Evolutionary conservation across 805 yeast species (phyloP), one percentile per base, ranked within the genome.

Genomic region (Torulaspora maleeae): DNA sequence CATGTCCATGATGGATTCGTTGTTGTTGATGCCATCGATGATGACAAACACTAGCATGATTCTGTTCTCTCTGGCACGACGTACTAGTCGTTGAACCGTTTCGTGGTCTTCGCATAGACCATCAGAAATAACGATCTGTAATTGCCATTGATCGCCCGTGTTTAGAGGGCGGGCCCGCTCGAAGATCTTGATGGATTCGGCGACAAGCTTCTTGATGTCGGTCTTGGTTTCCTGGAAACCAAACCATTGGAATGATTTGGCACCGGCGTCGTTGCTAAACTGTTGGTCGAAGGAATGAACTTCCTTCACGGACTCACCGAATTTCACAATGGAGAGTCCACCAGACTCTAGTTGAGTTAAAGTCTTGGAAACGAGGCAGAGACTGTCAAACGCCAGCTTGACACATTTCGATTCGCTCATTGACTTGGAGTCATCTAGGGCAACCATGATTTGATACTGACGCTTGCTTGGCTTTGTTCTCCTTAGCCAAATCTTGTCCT

Each of bases 21-120:
- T 81, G 29, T 86, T 79, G 49, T 79, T 80, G 51, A 91, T 80
- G 15, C 97, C 96, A 66, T 93, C 98, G 41, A 95, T 82, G 27
- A 93, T 78, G 19, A 93, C 95, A 70, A 93, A 93, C 32, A 93
- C 98, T 49, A 93, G 72, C 96, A 95, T 89, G 49, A 93, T 83
- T 59, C 82, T 83, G 55, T 87, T 86, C 56, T 93, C 98, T 55
- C 95, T 76, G 1, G 98, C 98, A 53, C 79, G 79, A 57, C 99
- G 82, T 3, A 91, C 97, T 55, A 93, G 74, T 52, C 91, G 75
- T 53, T 85, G 81, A 40, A 93, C 73, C 0, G 84, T 79, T 25
- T 76, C 89, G 64, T 93, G 99, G 64, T 90, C 95, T 66, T 93
- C 99, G 62, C 97, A 89, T 38, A 93, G 87, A 68, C 99, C 99